Evolutionary conservation across 1,284 basidiomycete genomes (phyloP).

Genomic region (Trametes polyzona): DNA sequence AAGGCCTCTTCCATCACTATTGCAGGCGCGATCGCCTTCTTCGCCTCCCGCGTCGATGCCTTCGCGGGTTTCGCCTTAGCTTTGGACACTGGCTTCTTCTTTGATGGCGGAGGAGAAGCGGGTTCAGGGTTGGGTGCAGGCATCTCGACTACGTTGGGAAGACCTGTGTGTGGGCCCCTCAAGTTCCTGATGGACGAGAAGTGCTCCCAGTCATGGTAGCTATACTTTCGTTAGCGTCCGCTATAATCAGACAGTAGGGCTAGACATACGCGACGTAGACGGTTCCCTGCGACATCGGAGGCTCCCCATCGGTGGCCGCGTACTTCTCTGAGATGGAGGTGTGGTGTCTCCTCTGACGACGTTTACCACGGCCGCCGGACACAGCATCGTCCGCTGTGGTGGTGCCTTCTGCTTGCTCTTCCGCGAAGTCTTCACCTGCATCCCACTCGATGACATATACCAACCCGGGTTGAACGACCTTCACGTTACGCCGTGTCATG

Average conservation of each 20-base stretch:
- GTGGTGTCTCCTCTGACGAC: conserved; percentile 41
- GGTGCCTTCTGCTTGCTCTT: conserved; percentile 26
- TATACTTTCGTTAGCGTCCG: conserved; percentile 33
- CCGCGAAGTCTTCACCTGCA: conserved; percentile 48
- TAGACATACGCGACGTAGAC: conserved; percentile 80
- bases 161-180: conserved; percentile 81
- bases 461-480: conserved; percentile 89
- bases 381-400: conserved; percentile 31
- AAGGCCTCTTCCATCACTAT: conserved; percentile 17
- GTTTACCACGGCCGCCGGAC: conserved; percentile 39
- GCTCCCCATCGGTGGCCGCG: conserved; percentile 16
- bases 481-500: conserved; percentile 77
- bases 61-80: conserved; percentile 28
- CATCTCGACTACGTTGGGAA: conserved; percentile 70
- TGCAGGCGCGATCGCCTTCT: conserved; percentile 16
- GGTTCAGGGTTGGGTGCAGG: conserved; percentile 33
- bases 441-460: conserved; percentile 83
- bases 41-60: conserved; percentile 22
- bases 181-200: conserved; percentile 91
- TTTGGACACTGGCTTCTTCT: conserved; percentile 36
- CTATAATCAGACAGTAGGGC: neutral
- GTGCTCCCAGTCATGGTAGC: conserved; percentile 93
- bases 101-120: conserved; percentile 27
- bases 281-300: conserved; percentile 39
- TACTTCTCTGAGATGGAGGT: conserved; percentile 37